Conservation (phyloP, 371 early-diverging fungal genomes). For the Mucor irregularis region DNA sequence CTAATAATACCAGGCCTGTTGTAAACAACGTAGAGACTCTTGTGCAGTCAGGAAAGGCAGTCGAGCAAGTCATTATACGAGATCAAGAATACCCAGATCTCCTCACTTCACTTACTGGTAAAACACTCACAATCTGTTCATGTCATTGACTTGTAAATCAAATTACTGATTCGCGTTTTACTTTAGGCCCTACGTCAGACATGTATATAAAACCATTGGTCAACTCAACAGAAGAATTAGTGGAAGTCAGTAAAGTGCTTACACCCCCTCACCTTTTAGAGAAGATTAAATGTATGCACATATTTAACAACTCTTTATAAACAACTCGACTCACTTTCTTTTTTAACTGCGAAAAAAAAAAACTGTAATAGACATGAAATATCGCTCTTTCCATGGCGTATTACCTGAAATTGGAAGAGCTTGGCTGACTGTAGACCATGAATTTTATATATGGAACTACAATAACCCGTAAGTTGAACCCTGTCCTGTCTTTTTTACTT, state of each 20-base stretch:
- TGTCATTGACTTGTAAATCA: not conserved
- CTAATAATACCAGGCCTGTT: not conserved
- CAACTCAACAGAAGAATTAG: slow-evolving; percentile 50
- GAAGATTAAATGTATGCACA: not conserved
- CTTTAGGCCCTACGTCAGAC: slow-evolving; percentile 30
- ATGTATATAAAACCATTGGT: slow-evolving; percentile 15
- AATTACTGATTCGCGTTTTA: slow-evolving; percentile 1
- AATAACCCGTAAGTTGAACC: slow-evolving; percentile 46
- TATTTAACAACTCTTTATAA: not conserved
- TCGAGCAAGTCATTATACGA: slow-evolving; percentile 42
- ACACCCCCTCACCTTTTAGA: slow-evolving; percentile 67
- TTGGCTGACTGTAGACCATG: slow-evolving; percentile 82
- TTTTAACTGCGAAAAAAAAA: no score
- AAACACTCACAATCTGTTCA: not conserved
- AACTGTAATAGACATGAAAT: slow-evolving; percentile 65
- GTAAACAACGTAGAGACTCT: slow-evolving; percentile 2
- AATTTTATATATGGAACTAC: slow-evolving; percentile 82
- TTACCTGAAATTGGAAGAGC: slow-evolving; percentile 78
- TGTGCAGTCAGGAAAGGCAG: slow-evolving; percentile 38
- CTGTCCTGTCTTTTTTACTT: not conserved
- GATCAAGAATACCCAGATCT: slow-evolving; percentile 50
- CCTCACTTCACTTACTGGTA: slow-evolving; percentile 38
- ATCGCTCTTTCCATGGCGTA: slow-evolving; percentile 83
- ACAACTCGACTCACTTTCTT: not conserved
- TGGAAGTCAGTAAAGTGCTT: slow-evolving; percentile 49